Percentiles rank a stretch among this genome's conserved stretches.
phyloP scores from a whole-genome alignment of 164 flowering plant genomes.

The grape (Vitis vinifera) region ASM3070453v1 NC_081807.1:53001-53500 shows the following conservation, averaged over 20 bases:
- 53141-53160: constrained; percentile 59
- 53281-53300: constrained; percentile 22
- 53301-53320: constrained; percentile 44
- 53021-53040: neutral
- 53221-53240: constrained; percentile 16
- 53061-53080: neutral
- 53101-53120: constrained; percentile 68
- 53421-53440: constrained; percentile 26
- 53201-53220: constrained; percentile 20
- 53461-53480: constrained; percentile 25
- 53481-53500: constrained; percentile 30
- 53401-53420: constrained; percentile 35
- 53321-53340: constrained; percentile 63
- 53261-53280: constrained; percentile 18
- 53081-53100: neutral
- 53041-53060: neutral
- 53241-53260: constrained; percentile 30
- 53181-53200: constrained; percentile 29
- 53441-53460: constrained; percentile 29
- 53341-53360: constrained; percentile 59
- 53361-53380: constrained; percentile 56
- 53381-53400: constrained; percentile 42
- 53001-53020: neutral
- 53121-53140: constrained; percentile 51
- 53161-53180: constrained; percentile 41